Conservation (phyloP, 768 basidiomycete genomes). For the Mycena galericulata region DNA sequence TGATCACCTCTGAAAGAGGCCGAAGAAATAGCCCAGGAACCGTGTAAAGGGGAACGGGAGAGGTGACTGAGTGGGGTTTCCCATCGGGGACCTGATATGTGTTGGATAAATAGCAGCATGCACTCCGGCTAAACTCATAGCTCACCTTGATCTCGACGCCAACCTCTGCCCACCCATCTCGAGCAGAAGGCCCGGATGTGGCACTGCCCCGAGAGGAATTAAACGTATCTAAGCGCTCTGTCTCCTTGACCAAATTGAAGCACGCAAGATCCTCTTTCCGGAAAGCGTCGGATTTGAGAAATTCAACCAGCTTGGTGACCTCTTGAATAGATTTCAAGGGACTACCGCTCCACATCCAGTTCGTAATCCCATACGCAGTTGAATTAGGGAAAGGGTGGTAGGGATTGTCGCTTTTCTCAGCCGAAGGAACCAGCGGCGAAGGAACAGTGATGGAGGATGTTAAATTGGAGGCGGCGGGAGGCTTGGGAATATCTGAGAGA, state of each 20-base stretch:
- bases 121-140: background rate
- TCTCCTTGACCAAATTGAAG: constrained; percentile 5
- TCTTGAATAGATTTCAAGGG: constrained; percentile 12
- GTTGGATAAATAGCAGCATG: background rate
- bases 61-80: constrained; percentile 30
- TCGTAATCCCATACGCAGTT: constrained; percentile 9
- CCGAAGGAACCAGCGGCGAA: background rate
- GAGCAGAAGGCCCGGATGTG: background rate
- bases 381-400: constrained; percentile 14
- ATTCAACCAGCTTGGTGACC: background rate
- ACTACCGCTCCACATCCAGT: constrained; percentile 27
- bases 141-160: constrained; percentile 21
- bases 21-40: background rate
- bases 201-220: background rate
- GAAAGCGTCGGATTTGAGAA: constrained; percentile 3
- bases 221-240: constrained; percentile 1
- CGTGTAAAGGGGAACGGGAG: constrained; percentile 26
- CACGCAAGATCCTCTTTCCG: background rate
- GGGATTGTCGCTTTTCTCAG: background rate
- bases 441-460: background rate
- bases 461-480: background rate
- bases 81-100: constrained; percentile 32
- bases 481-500: constrained; percentile 19
- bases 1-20: constrained; percentile 18
- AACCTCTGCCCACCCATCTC: constrained; percentile 26